Base-by-base conservation (phyloP, 306 rosid species). In the Rosa chinensis region DNA sequence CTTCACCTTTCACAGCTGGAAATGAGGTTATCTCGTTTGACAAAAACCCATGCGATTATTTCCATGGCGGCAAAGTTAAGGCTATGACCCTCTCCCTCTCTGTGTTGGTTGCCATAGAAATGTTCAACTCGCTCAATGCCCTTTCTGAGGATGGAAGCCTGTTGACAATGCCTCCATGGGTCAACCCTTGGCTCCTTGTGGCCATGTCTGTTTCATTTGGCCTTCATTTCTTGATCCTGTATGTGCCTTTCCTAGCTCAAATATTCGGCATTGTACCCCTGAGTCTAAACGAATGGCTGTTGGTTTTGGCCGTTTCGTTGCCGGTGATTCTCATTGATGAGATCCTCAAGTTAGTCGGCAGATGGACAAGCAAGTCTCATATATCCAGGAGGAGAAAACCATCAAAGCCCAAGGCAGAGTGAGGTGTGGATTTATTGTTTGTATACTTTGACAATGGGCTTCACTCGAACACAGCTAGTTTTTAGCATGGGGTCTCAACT, bases 161-260 rank as follows among this genome's bases (percentile, higher is more conserved):
- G 76, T 62, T 89, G 83, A 35, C 92, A 39, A 93, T 93, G 97
- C 97, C 97, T 50, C 97, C 96, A 3, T 93, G 97, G 97, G 91
- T 88, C 59, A 93, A 89, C 83, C 96, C 97, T 6, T 93, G 90
- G 91, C 97, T 93, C 52, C 90, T 93, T 50, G 53, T 90, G 83
- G 97, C 97, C 76, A 93, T 90, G 96, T 90, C 91, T 18, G 81
- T 90, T 23, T 93, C 97, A 40, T 93, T 93, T 59, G 94, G 94
- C 63, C 75, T 90, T 84, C 97, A 93, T 86, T 90, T 89, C 74
- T 48, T 93, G 87, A 87, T 93, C 72, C 80, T 93, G 21, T 93
- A 93, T 14, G 96, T 93, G 78, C 97, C 97, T 44, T 89, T 93
- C 88, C 81, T 93, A 18, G 94, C 96, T 0, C 82, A 85, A 76